Evolutionary conservation across 1,284 basidiomycete species (phyloP).

Genomic region (Rhodotorula sp.): DNA sequence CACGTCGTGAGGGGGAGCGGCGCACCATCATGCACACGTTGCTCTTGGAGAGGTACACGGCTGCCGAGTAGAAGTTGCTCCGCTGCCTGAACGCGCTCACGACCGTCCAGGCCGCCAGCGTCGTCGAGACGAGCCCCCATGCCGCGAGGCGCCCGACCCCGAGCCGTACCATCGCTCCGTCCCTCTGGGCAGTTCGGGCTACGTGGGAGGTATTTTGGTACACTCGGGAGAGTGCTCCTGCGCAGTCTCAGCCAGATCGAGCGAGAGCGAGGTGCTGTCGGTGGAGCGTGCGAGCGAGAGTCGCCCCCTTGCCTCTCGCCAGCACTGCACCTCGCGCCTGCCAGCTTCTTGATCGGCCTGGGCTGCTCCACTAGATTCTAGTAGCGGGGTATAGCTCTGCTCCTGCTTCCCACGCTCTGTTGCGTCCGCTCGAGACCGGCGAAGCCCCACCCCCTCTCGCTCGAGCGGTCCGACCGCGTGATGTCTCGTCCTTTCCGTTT

Average conservation of each 20-base stretch:
- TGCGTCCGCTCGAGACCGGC: too few relatives aligned
- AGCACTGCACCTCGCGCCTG: background rate
- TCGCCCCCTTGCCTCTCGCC: too few relatives aligned
- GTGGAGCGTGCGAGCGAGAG: background rate
- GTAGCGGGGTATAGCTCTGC: too few relatives aligned
- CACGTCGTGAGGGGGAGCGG: slow-evolving; percentile 25
- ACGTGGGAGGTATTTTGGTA: background rate
- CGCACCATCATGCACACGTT: slow-evolving; percentile 83
- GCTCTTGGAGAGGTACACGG: slow-evolving; percentile 88
- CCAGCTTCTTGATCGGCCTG: background rate
- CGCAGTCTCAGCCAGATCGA: background rate
- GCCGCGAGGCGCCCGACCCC: slow-evolving; percentile 13
- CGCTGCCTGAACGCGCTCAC: slow-evolving; percentile 77
- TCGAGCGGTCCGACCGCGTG: too few relatives aligned
- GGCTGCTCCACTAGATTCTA: too few relatives aligned
- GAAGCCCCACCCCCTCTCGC: too few relatives aligned
- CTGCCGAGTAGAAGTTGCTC: slow-evolving; percentile 91
- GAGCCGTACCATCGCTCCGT: background rate
- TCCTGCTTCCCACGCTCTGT: too few relatives aligned
- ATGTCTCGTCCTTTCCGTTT: too few relatives aligned
- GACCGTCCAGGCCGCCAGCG: slow-evolving; percentile 52
- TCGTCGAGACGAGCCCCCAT: slow-evolving; percentile 36
- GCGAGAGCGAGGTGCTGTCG: background rate
- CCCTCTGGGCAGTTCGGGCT: background rate
- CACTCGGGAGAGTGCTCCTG: background rate